Base-by-base conservation (phyloP, 2,329 filamentous ascomycete species). In the Penicillium sp. region DNA sequence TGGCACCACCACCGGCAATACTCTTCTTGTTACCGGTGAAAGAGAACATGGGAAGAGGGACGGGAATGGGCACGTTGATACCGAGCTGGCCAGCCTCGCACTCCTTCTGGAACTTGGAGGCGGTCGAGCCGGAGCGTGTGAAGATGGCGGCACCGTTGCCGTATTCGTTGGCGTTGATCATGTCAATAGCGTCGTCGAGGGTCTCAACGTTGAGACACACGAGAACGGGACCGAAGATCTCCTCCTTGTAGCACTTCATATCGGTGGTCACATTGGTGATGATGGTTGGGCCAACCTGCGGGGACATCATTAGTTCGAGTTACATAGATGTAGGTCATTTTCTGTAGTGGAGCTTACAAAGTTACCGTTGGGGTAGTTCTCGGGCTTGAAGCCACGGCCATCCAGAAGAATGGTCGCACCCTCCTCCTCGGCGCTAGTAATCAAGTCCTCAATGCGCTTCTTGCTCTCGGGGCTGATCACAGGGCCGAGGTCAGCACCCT, bases 1-100 rank as follows among this genome's bases (percentile, higher is more conserved):
- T 96, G 38, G 90, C 89, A 60, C 94, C 93, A 51, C 92, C 92
- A 53, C 93, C 94, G 0, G 94, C 94, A 56, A 97, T 82, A 70
- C 87, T 91, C 83, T 89, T 92, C 87, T 99, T 93, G 80, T 87
- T 87, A 19, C 85, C 85, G 2, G 85, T 87, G 74, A 86, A 86
- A 59, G 78, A 81, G 76, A 86, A 86, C 82, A 85, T 85, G 66
- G 83, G 83, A 55, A 85, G 71, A 15, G 81, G 81, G 5, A 87
- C 84, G 31, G 84, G 85, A 63, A 87, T 87, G 43, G 84, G 84
- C 0, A 87, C 85, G 65, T 88, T 88, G 76, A 88, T 83, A 55
- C 85, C 85, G 23, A 87, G 78, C 74, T 88, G 85, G 50, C 85
- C 85, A 60, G 85, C 84, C 71, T 88, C 84, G 60, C 87, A 82